These are phyloP conservation scores for Somion occarium DNA, from an alignment of 1,284 basidiomycete genomes.

Conservation along the genomic window DNA sequence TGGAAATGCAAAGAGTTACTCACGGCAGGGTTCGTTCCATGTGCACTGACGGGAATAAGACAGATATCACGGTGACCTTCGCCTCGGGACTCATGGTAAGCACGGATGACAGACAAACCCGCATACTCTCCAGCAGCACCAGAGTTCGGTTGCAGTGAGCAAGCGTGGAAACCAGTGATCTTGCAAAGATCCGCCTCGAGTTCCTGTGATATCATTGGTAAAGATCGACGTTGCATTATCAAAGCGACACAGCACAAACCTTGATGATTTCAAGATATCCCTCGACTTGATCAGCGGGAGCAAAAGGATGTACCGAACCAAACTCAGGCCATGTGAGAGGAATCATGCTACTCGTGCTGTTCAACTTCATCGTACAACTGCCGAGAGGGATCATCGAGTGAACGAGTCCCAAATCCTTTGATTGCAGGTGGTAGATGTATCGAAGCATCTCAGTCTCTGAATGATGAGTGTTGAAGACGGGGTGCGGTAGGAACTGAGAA, in stretches of 20 bases:
- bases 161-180: constrained; percentile 93
- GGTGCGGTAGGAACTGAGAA: constrained; percentile 77
- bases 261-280: constrained; percentile 86
- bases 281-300: constrained; percentile 83
- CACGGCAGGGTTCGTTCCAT: constrained; percentile 93
- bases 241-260: constrained; percentile 36
- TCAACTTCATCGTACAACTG: constrained; percentile 96
- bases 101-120: constrained; percentile 89
- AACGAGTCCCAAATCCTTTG: constrained; percentile 91
- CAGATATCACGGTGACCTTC: constrained; percentile 89
- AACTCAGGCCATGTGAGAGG: constrained; percentile 95
- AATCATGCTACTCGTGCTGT: constrained; percentile 96
- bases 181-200: constrained; percentile 88
- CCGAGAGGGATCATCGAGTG: constrained; percentile 98
- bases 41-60: constrained; percentile 92
- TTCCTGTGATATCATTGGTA: constrained; percentile 50
- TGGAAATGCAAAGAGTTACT: constrained; percentile 21
- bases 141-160: constrained; percentile 96
- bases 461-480: constrained; percentile 93
- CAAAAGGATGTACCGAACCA: constrained; percentile 88
- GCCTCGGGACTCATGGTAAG: constrained; percentile 88
- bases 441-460: constrained; percentile 98
- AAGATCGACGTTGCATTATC: neutral
- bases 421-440: constrained; percentile 91
- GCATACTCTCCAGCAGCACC: constrained; percentile 97